A percentile compares a stretch with the other conserved stretches of the same genome.
phyloP scores from a whole-genome alignment of 768 basidiomycete species.

The Russula brevipes region DNA sequence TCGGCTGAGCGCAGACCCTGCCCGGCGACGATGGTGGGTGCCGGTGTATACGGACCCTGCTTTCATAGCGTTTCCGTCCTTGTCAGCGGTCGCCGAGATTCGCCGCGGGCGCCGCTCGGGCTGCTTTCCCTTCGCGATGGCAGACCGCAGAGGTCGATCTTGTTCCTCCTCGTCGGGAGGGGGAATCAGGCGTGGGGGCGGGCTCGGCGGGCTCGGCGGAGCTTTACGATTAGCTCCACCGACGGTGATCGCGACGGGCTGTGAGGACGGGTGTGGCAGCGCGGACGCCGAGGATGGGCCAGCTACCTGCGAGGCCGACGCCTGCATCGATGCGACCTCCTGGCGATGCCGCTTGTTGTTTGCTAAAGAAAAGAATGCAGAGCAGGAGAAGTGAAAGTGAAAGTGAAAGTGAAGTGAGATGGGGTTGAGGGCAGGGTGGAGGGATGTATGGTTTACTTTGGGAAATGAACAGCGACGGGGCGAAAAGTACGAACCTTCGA shows the following conservation, averaged over 20 bases:
- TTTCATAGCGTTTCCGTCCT: slow-evolving; percentile 19
- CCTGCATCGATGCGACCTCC: slow-evolving; percentile 20
- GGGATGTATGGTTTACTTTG: background rate
- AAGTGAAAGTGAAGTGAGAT: too few species aligned
- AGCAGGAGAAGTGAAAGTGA: too few species aligned
- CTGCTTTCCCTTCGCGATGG: slow-evolving; percentile 17
- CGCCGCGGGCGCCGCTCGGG: slow-evolving; percentile 18
- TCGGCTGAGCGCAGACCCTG: slow-evolving; percentile 20
- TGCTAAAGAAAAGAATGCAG: slow-evolving; percentile 12
- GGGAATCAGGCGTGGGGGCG: slow-evolving; percentile 13
- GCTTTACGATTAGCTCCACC: background rate
- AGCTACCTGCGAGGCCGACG: slow-evolving; percentile 20
- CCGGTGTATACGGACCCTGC: slow-evolving; percentile 14
- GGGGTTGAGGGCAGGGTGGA: background rate
- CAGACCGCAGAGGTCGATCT: slow-evolving; percentile 5
- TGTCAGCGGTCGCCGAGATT: slow-evolving; percentile 14
- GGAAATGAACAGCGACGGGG: background rate
- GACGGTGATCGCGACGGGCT: slow-evolving; percentile 18
- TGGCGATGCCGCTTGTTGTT: slow-evolving; percentile 29
- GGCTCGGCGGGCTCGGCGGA: slow-evolving; percentile 5
- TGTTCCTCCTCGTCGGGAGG: slow-evolving; percentile 8
- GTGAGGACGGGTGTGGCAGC: slow-evolving; percentile 2
- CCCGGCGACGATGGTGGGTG: slow-evolving; percentile 18
- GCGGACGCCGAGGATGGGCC: slow-evolving; percentile 10
- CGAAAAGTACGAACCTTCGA: slow-evolving; percentile 49